A percentile compares a stretch with the other conserved stretches of the same genome.
Evolutionary conservation across 768 basidiomycete species (phyloP).

Genomic region (Wakefieldia striispora): DNA sequence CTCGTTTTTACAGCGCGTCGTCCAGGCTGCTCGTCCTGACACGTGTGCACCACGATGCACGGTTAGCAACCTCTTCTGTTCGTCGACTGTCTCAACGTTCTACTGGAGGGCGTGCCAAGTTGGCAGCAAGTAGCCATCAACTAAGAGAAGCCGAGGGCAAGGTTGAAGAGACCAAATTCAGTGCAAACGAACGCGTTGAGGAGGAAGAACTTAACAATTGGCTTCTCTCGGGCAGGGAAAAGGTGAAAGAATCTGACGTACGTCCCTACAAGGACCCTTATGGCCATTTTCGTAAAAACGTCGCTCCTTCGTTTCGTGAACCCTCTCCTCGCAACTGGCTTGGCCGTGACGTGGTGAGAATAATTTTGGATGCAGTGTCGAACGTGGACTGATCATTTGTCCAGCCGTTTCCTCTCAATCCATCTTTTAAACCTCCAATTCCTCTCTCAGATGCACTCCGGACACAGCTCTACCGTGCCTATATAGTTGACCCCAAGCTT

Average conservation of each 20-base stretch:
- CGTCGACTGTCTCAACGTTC: constrained; percentile 13
- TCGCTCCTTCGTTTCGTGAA: constrained; percentile 24
- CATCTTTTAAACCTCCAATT: constrained; percentile 75
- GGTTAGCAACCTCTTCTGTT: constrained; percentile 5
- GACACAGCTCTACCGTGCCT: constrained; percentile 56
- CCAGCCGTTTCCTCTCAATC: constrained; percentile 86
- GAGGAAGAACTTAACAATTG: constrained; percentile 14
- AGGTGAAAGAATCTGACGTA: constrained; percentile 17
- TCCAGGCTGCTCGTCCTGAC: constrained; percentile 7
- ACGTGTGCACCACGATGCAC: constrained; percentile 9
- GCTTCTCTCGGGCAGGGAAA: constrained; percentile 14
- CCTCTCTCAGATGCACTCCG: constrained; percentile 68
- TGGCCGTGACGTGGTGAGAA: constrained; percentile 51
- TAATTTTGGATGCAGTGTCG: constrained; percentile 16
- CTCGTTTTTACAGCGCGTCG: constrained; percentile 17
- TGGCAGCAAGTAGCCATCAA: not conserved
- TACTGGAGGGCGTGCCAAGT: constrained; percentile 2
- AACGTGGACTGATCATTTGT: not conserved
- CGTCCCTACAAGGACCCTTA: constrained; percentile 14
- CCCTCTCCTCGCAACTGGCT: constrained; percentile 60
- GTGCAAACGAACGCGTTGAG: constrained; percentile 6
- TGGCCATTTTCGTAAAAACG: constrained; percentile 19
- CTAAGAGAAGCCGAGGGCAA: constrained; percentile 2
- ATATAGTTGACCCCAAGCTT: constrained; percentile 52
- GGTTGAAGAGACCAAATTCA: constrained; percentile 1